Percentiles rank a stretch among this genome's conserved stretches.
phyloP scores from a whole-genome alignment of 805 yeast genomes.

The Blastobotrys chiropterorum region DNA sequence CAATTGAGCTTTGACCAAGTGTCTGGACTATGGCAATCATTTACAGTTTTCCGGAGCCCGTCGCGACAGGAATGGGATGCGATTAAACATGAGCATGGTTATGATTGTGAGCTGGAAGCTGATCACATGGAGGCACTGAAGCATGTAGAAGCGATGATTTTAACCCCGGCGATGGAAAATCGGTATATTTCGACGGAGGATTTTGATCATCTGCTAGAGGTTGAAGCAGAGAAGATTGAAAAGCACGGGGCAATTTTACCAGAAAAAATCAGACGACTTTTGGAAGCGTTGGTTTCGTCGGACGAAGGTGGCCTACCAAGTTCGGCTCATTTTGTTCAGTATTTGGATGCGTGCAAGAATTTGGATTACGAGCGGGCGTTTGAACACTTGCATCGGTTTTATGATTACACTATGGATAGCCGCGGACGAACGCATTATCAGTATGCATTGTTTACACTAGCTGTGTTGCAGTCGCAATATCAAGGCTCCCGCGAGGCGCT shows the following conservation, averaged over 20 bases:
- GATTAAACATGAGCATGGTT: not conserved
- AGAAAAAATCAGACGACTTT: conserved; percentile 35
- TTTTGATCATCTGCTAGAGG: conserved; percentile 36
- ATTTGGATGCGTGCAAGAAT: conserved; percentile 50
- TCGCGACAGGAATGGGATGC: conserved; percentile 4
- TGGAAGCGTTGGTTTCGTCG: conserved; percentile 32
- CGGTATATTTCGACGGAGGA: conserved; percentile 11
- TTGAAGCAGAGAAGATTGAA: conserved; percentile 45
- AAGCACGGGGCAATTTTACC: conserved; percentile 38
- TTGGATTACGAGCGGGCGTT: conserved; percentile 52
- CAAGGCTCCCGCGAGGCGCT: conserved; percentile 63
- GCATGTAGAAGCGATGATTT: not conserved
- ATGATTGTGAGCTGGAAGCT: not conserved
- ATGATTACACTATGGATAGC: conserved; percentile 70
- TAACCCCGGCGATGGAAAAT: not conserved
- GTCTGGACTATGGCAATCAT: conserved; percentile 35
- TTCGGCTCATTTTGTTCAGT: conserved; percentile 49
- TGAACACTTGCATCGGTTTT: conserved; percentile 53
- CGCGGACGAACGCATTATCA: conserved; percentile 63
- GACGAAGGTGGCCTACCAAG: conserved; percentile 34
- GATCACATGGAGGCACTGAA: not conserved
- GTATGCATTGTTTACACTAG: conserved; percentile 66
- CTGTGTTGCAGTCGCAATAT: conserved; percentile 63
- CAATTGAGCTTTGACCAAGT: conserved; percentile 41
- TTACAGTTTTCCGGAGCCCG: conserved; percentile 27